phyloP scores from a whole-genome alignment of 2,329 filamentous ascomycete genomes.

The Apiospora sp. region DNA sequence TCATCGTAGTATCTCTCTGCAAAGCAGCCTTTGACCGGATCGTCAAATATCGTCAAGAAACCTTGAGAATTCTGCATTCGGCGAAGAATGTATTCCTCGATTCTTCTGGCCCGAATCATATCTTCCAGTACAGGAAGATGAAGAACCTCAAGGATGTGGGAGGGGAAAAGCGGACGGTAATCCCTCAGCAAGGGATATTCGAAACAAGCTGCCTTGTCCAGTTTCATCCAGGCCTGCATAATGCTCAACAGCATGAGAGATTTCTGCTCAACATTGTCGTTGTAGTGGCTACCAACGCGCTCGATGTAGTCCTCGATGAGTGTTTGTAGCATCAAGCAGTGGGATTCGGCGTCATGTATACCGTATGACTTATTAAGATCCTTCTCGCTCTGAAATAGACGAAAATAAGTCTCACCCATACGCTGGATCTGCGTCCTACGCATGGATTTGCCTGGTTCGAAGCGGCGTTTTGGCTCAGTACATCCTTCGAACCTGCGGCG shows the following conservation, averaged over 20 bases:
- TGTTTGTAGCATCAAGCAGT: slow-evolving; percentile 37
- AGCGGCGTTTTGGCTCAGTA: not conserved
- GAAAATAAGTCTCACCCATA: not conserved
- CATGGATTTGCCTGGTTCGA: not conserved
- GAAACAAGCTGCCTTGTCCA: slow-evolving; percentile 56
- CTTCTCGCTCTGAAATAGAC: slow-evolving; percentile 11
- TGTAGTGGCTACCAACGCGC: slow-evolving; percentile 46
- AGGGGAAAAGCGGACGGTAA: slow-evolving; percentile 59
- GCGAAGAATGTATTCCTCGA: slow-evolving; percentile 57
- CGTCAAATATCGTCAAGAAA: slow-evolving; percentile 55
- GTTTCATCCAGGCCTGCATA: slow-evolving; percentile 63
- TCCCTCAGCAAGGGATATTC: slow-evolving; percentile 56
- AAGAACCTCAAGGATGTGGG: slow-evolving; percentile 60
- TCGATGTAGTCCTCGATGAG: slow-evolving; percentile 47
- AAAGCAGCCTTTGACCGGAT: slow-evolving; percentile 53
- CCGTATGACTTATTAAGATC: not conserved
- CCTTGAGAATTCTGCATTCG: slow-evolving; percentile 41
- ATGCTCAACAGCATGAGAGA: slow-evolving; percentile 60
- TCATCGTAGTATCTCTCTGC: slow-evolving; percentile 55
- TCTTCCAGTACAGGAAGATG: slow-evolving; percentile 55
- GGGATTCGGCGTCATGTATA: slow-evolving; percentile 4
- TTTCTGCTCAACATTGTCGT: slow-evolving; percentile 54
- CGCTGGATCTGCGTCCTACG: not conserved
- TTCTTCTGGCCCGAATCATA: slow-evolving; percentile 55
- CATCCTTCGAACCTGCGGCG: not conserved